phyloP scores from a whole-genome alignment of 2,329 filamentous ascomycete species.

The Zopfia rhizophila region DNA sequence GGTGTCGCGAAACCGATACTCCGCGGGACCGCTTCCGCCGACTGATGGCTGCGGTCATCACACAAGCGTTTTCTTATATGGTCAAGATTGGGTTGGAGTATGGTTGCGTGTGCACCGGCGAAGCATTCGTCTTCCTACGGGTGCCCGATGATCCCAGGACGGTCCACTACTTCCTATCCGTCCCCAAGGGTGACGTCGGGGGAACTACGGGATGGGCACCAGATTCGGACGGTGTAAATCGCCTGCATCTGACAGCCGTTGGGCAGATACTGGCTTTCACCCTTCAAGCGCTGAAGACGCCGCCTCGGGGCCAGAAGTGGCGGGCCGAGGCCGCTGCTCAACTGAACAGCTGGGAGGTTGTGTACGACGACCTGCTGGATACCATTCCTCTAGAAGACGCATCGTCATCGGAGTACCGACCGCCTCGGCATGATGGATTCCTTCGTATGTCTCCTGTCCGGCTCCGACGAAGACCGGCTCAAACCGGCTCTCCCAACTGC shows the following conservation, averaged over 20 bases:
- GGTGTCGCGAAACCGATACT: constrained; percentile 42
- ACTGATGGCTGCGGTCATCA: constrained; percentile 56
- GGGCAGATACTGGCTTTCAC: constrained; percentile 29
- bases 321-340: constrained; percentile 10
- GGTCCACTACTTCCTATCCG: constrained; percentile 46
- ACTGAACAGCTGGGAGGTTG: constrained; percentile 24
- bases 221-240: constrained; percentile 14
- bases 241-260: constrained; percentile 25
- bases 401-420: constrained; percentile 29
- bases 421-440: constrained; percentile 15
- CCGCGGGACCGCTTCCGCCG: constrained; percentile 51
- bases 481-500: constrained; percentile 15
- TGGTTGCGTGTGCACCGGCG: constrained; percentile 55
- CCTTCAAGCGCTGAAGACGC: constrained; percentile 20
- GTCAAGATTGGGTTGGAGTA: constrained; percentile 58
- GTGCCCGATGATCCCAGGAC: constrained; percentile 40
- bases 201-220: constrained; percentile 28
- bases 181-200: constrained; percentile 43
- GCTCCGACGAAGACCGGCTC: constrained; percentile 17
- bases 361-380: constrained; percentile 25
- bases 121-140: constrained; percentile 58
- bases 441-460: constrained; percentile 26
- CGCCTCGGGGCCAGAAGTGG: constrained; percentile 16
- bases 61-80: constrained; percentile 64
- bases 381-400: constrained; percentile 20